Evolutionary conservation across 139 green algal species (phyloP).

Genomic region (Picochlorum costavermella): DNA sequence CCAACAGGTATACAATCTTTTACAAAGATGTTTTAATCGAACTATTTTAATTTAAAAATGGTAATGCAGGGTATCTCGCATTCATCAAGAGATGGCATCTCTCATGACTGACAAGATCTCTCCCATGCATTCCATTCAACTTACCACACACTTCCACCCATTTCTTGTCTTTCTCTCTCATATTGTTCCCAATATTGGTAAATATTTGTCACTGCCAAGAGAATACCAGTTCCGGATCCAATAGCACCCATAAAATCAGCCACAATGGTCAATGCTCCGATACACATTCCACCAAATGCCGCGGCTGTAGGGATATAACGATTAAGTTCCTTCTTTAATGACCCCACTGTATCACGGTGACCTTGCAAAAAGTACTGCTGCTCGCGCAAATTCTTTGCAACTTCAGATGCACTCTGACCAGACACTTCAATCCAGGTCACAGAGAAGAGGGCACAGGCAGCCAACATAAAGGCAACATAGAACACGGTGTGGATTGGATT

Average conservation of each 20-base stretch:
- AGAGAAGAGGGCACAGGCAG: slow-evolving; percentile 96
- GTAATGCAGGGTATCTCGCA: no score
- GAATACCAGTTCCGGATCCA: slow-evolving; percentile 84
- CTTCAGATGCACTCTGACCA: slow-evolving; percentile 83
- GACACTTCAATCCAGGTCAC: slow-evolving; percentile 99
- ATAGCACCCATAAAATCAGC: slow-evolving; percentile 95
- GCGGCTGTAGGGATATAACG: slow-evolving; percentile 89
- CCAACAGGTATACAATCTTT: no score
- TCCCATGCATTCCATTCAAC: neutral
- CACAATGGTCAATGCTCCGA: slow-evolving; percentile 95
- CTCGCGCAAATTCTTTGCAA: slow-evolving; percentile 96
- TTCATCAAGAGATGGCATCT: no score
- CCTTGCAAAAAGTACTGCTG: slow-evolving; percentile 89
- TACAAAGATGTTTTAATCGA: no score
- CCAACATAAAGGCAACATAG: slow-evolving; percentile 97
- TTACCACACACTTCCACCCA: slow-evolving; percentile 16
- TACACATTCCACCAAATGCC: slow-evolving; percentile 99
- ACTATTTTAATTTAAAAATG: no score
- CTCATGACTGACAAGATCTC: no score
- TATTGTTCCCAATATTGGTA: slow-evolving; percentile 61
- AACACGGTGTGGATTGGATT: slow-evolving; percentile 95
- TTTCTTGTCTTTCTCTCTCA: slow-evolving; percentile 32
- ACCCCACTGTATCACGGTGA: slow-evolving; percentile 58
- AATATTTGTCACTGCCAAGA: slow-evolving; percentile 98
- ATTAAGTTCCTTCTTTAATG: slow-evolving; percentile 95